A percentile compares a stretch with the other conserved stretches of the same genome.
phyloP scores from a whole-genome alignment of 2,329 filamentous ascomycete species.

The Lizonia empirigonia region DNA sequence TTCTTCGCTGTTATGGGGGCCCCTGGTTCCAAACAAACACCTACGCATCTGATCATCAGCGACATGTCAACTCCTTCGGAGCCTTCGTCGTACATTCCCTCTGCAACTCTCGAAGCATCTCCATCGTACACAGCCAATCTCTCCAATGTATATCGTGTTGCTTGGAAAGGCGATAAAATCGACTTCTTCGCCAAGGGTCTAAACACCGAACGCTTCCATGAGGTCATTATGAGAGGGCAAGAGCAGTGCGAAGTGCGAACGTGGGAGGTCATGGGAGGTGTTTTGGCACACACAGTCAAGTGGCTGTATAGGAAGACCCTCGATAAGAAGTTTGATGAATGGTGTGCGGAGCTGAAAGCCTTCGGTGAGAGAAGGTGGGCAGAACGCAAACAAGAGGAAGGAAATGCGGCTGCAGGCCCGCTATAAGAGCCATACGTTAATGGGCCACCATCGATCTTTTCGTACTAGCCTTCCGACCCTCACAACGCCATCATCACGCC shows the following conservation, averaged over 20 bases:
- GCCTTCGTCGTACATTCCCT: constrained; percentile 20
- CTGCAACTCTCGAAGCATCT: constrained; percentile 12
- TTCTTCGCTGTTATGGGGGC: constrained; percentile 29
- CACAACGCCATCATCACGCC: neutral
- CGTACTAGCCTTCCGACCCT: neutral
- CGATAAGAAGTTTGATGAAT: constrained; percentile 22
- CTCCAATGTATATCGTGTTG: constrained; percentile 25
- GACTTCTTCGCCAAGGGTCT: constrained; percentile 18
- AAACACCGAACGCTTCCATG: constrained; percentile 26
- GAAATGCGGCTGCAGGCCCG: neutral
- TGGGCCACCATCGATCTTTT: neutral
- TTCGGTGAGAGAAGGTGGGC: constrained; percentile 19
- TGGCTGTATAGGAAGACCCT: constrained; percentile 22
- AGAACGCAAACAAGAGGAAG: neutral
- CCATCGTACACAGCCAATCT: constrained; percentile 23
- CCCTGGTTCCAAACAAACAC: constrained; percentile 14
- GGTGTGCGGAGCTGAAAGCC: constrained; percentile 28
- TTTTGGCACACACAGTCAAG: constrained; percentile 26
- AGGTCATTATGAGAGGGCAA: constrained; percentile 22
- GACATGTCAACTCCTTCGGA: constrained; percentile 26
- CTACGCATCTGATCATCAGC: constrained; percentile 22
- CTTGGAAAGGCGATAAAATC: constrained; percentile 26
- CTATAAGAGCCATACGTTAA: neutral
- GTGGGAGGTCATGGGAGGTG: constrained; percentile 31
- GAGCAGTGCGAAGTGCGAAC: constrained; percentile 27